Base-by-base conservation (phyloP, 2,329 filamentous ascomycete genomes). In the Stachybotrys elegans region DNA sequence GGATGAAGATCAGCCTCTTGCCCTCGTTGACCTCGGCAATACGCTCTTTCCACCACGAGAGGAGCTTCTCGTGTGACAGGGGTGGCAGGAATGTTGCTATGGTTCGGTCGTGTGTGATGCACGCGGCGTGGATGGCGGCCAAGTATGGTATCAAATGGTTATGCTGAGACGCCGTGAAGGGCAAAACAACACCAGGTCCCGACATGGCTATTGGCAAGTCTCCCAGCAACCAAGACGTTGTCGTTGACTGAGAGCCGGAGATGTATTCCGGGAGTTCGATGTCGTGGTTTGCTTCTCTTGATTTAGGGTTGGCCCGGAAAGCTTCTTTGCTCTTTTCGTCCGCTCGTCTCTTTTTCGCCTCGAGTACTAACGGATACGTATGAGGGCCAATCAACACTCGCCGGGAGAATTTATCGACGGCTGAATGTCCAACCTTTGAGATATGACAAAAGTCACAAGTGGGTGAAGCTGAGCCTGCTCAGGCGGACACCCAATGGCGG, bases 31-130 rank as follows among this genome's bases (percentile, higher is more conserved):
- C 68, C 54, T 80, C 72, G 19, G 68, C 63, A 43, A 76, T 71
- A 20, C 70, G 64, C 19, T 70, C 66, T 53, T 73, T 72, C 80
- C 79, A 84, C 69, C 73, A 83, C 8, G 64, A 52, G 22, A 77
- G 63, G 31, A 84, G 72, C 55, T 77, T 78, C 29, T 72, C 66
- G 55, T 78, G 68, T 39, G 71, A 71, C 25, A 83, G 63, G 0
- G 80, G 79, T n/a, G 78, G 76, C 13, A 80, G 65, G 56, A 83
- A 84, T 5, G 71, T 76, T 21, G 76, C 76, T 27, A 79, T 69
- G 49, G 73, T 75, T 54, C 71, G 67, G 61, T 80, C 78, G 47
- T 72, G 65, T 5, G 72, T 75, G 56, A 84, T 79, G 61, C 79
- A 82, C 13, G 72, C 69, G 46, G 70, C 73, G 51, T 83, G 80